Percentiles rank a stretch among this genome's conserved stretches.
These are phyloP conservation scores for Arbutus unedo DNA, from an alignment of 148 eudicot genomes.

Conservation along the genomic window DNA sequence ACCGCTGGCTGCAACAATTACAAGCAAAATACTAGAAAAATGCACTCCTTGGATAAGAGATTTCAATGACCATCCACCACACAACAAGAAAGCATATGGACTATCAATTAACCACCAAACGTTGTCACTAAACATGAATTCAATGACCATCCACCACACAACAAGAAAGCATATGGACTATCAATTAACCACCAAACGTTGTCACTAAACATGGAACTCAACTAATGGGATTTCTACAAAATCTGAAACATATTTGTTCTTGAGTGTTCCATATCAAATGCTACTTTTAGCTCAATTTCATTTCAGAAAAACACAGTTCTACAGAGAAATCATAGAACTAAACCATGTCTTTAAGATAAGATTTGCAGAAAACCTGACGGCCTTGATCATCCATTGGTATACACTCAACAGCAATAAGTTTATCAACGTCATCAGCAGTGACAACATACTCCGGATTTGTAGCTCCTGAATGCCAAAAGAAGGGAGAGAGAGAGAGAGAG, in stretches of 20 bases:
- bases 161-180: not conserved
- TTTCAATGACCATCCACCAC: not conserved
- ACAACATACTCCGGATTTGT: conserved; percentile 96
- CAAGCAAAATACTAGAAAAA: not conserved
- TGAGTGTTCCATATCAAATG: not conserved
- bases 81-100: not conserved
- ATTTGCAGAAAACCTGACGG: conserved; percentile 53
- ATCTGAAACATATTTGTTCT: not conserved
- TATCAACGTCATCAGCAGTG: conserved; percentile 97
- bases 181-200: not conserved
- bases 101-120: not conserved
- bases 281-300: not conserved
- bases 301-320: not conserved
- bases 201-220: not conserved
- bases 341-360: conserved; percentile 1
- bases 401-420: conserved; percentile 93
- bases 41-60: not conserved
- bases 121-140: not conserved
- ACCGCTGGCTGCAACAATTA: not conserved
- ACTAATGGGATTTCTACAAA: not conserved
- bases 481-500: not conserved
- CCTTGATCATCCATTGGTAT: conserved; percentile 98
- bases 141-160: not conserved
- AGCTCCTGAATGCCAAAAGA: conserved; percentile 55
- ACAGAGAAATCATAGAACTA: not conserved